Evolutionary conservation across 305 asterid genomes (phyloP).

Genomic region (Solanum hybrid): DNA sequence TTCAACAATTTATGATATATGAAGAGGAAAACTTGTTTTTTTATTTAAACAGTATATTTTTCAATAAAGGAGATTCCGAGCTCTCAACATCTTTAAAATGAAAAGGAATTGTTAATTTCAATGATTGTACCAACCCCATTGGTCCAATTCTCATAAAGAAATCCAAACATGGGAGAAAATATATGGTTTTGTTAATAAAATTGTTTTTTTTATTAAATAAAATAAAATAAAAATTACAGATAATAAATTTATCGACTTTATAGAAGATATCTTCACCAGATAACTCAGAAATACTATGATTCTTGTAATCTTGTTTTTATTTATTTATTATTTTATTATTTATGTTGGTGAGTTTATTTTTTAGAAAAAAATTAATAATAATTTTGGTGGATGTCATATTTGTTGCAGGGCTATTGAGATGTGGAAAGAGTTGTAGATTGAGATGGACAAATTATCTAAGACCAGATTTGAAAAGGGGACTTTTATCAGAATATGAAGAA

Average conservation of each 20-base stretch:
- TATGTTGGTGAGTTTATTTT: background rate
- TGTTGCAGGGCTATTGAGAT: slow-evolving; percentile 30
- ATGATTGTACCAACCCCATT: background rate
- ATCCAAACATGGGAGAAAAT: background rate
- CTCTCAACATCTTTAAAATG: background rate
- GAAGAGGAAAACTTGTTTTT: background rate
- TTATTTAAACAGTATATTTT: background rate
- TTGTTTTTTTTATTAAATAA: background rate
- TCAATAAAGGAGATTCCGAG: background rate
- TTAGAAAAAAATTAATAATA: background rate
- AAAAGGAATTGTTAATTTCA: background rate
- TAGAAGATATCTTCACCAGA: background rate
- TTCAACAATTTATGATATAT: background rate
- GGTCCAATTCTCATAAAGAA: background rate
- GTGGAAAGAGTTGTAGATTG: slow-evolving; percentile 25
- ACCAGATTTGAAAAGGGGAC: slow-evolving; percentile 39
- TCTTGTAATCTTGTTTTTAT: background rate
- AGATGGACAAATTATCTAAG: slow-evolving; percentile 24
- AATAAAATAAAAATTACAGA: background rate
- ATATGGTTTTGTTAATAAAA: background rate
- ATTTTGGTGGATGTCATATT: background rate
- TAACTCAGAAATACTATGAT: background rate
- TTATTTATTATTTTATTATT: background rate
- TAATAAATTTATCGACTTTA: background rate
- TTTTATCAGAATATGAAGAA: slow-evolving; percentile 43